Evolutionary conservation across 108 stramenopile genomes (phyloP), one percentile per base, ranked within the genome.

Genomic region (Conticribra guillardii): DNA sequence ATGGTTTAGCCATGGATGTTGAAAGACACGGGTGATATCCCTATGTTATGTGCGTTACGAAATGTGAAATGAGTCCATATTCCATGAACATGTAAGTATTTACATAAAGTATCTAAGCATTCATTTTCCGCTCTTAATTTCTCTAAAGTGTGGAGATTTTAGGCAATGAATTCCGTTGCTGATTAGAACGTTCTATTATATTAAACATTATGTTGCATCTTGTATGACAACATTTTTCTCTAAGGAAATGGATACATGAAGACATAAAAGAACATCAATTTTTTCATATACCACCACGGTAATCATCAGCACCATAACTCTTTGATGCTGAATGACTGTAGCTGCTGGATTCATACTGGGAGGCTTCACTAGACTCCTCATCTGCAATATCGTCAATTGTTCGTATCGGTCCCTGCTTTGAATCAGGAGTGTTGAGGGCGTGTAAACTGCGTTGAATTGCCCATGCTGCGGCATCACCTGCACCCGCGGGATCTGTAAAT

Each of bases 401-500:
- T 27, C 76, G 53, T 19, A 58, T 60, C 19, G 47, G 63, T 5
- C 55, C 34, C 14, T 31, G 46, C 23, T 19, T 47, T 57, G 60
- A 72, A 24, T 69, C 67, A 16, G 78, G 52, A 18, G 66, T 60
- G 41, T 79, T 79, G 14, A 81, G 55, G 28, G 80, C 80, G 45
- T 69, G 70, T 19, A 94, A 76, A 76, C 90, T 90, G 66, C 85
- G 56, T 56, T 85, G 80, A 58, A 94, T 94, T 3, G 90, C 93
- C 90, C 90, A 92, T 32, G 89, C 93, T n/a, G 93, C 93, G 27
- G 92, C 92, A 63, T 89, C 86, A 32, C 81, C 84, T 1, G 92
- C 92, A 53, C 79, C 81, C 2, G 76, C 84, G 37, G 79, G 55
- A 47, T 76, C 82, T 77, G 32, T 9, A 30, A 26, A 27, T 1